Conservation (phyloP, 78 protist genomes). For the Dictyostelium purpureum region DNA sequence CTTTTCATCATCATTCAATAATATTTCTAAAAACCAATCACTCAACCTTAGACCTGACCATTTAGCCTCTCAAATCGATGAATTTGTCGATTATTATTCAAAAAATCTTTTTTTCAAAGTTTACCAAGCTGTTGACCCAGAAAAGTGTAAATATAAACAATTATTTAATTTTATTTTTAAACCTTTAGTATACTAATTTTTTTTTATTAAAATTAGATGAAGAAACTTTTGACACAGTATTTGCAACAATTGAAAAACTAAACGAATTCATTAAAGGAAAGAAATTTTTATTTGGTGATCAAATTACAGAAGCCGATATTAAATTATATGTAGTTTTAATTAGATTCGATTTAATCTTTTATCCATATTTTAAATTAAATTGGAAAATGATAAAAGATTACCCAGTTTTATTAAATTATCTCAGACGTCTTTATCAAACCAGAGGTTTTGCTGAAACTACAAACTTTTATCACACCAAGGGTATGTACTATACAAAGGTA, state of each 20-base stretch:
- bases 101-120: conserved; percentile 1
- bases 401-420: conserved; percentile 81
- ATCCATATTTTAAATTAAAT: conserved; percentile 83
- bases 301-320: conserved; percentile 92
- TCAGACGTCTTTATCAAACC: conserved; percentile 83
- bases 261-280: conserved; percentile 45
- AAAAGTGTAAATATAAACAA: neutral
- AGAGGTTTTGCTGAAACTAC: conserved; percentile 14
- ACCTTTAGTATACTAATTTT: neutral
- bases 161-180: neutral
- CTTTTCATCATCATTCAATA: conserved; percentile 86
- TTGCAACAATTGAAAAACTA: conserved; percentile 72
- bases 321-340: conserved; percentile 88
- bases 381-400: conserved; percentile 77
- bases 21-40: conserved; percentile 38
- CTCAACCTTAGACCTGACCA: conserved; percentile 84
- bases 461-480: conserved; percentile 88
- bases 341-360: conserved; percentile 91
- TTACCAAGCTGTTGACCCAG: neutral
- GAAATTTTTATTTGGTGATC: conserved; percentile 78
- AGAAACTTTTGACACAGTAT: conserved; percentile 83
- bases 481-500: conserved; percentile 86
- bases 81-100: conserved; percentile 62
- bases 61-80: conserved; percentile 57
- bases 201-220: conserved; percentile 1